Evolutionary conservation across 2,329 filamentous ascomycete species (phyloP), one percentile per base, ranked within the genome.

Genomic region (Aureobasidium sp.): DNA sequence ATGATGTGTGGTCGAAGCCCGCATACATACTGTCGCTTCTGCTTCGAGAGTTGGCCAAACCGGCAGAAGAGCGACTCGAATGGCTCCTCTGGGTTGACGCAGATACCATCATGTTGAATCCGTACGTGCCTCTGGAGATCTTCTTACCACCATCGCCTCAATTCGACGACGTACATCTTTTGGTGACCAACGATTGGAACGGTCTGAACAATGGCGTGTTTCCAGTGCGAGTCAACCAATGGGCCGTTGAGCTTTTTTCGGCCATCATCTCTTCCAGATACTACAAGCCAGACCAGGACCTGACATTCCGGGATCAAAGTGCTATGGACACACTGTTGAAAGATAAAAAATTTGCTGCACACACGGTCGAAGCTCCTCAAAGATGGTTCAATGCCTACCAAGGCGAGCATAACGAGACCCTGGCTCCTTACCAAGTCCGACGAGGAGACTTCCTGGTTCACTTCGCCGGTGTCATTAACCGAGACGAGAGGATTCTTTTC

Each of bases 121-220:
- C 76, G 3, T 70, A 75, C 62, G 70, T 77, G 6, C 75, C 75
- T 0, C 69, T 76, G 44, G 71, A 75, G 22, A 71, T 70, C 2
- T 78, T 78, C 63, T 66, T 78, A 5, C 76, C 75, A 2, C 73
- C 73, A 0, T 68, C 67, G 7, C 61, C 64, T 12, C 71, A 71
- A 39, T 73, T 73, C 49, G 70, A 73, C n/a, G 68, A 74, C 41
- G 67, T 73, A 9, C 64, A 78, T 59, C 63, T 78, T 1, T 64
- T 78, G 8, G 73, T 73, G 27, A 70, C 71, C 15, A 69, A 73
- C 22, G 76, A 78, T 64, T 71, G 67, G 67, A 77, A 76, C 62
- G 76, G 76, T 0, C 68, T 78, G 11, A 79, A 78, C 66, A 75
- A 76, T 47, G 76, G 75, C 47, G 70, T 77, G n/a, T 78, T 78